Base-by-base conservation (phyloP, 2,329 filamentous ascomycete species). In the Beauveria sp. region DNA sequence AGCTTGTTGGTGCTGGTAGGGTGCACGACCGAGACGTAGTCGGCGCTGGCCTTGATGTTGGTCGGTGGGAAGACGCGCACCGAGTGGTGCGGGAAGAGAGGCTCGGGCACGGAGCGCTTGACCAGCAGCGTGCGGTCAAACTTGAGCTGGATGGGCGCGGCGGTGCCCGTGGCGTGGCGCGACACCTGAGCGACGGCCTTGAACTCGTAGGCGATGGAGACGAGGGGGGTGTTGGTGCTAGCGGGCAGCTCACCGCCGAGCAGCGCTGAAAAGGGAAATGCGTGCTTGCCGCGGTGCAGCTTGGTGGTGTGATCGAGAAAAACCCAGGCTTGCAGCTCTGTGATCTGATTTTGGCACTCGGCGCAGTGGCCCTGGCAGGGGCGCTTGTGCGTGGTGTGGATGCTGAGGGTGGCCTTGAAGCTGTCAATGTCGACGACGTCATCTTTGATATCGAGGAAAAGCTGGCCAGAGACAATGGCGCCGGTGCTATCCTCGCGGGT, bases 41-140 rank as follows among this genome's bases (percentile, higher is more conserved):
- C 87, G 65, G 95, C 89, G 70, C 87, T 88, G 62, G 91, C 90
- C 66, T 91, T 93, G 69, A 99, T 87, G 76, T 96, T 95, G 67
- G 95, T 99, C 0, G 95, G 93, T 53, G 93, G 95, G 76, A 99
- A 99, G 70, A 98, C 90, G 70, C 93, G 91, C 65, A 96, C 87
- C 18, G 90, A 96, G 75, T 93, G 88, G 75, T 96, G 93, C 64
- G 96, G 91, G 58, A 84, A 81, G 54, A 91, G 89, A 3, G 90
- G 85, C 58, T 88, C 76, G 8, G 77, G 81, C 28, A 98, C 84
- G 40, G 92, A 89, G 64, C 93, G 90, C 77, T 88, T 88, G 67
- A 98, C 83, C 60, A 86, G 80, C 50, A 98, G 79, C 10, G 83
- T 82, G 68, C 86, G 85, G 64, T 84, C 82, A 69, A 91, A 84